Evolutionary conservation across 495 filamentous ascomycete species (phyloP).

Genomic region (Aspergillus baeticus): DNA sequence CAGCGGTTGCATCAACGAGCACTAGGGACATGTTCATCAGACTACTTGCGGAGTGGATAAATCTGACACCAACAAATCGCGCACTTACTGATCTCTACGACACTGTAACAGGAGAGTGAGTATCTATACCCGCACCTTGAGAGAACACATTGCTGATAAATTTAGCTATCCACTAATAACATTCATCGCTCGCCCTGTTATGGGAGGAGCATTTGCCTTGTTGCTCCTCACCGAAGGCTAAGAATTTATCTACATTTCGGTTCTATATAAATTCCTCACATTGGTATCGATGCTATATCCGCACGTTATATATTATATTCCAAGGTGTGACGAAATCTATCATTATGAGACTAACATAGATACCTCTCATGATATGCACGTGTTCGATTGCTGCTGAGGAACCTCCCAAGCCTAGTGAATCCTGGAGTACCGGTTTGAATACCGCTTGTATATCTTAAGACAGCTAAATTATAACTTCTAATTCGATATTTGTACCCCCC

Average conservation of each 20-base stretch:
- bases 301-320: conserved; percentile 2
- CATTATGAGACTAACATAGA: too few species aligned
- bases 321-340: background rate
- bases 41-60: conserved; percentile 50
- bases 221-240: conserved; percentile 28
- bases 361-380: too few species aligned
- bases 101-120: conserved; percentile 43
- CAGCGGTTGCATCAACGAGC: conserved; percentile 40
- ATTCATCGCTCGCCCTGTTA: conserved; percentile 55
- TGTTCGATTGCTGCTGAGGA: too few species aligned
- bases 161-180: conserved; percentile 32
- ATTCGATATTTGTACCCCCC: too few species aligned
- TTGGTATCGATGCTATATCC: background rate
- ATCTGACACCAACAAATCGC: conserved; percentile 50
- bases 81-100: conserved; percentile 59
- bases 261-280: background rate
- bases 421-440: too few species aligned
- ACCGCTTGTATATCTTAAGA: too few species aligned
- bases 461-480: too few species aligned
- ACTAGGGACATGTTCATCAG: conserved; percentile 49
- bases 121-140: background rate
- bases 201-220: conserved; percentile 54
- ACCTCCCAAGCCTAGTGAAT: too few species aligned
- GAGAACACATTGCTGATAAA: conserved; percentile 1
- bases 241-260: background rate